Evolutionary conservation across 2,329 filamentous ascomycete species (phyloP).

Genomic region (Grosmannia serpens): DNA sequence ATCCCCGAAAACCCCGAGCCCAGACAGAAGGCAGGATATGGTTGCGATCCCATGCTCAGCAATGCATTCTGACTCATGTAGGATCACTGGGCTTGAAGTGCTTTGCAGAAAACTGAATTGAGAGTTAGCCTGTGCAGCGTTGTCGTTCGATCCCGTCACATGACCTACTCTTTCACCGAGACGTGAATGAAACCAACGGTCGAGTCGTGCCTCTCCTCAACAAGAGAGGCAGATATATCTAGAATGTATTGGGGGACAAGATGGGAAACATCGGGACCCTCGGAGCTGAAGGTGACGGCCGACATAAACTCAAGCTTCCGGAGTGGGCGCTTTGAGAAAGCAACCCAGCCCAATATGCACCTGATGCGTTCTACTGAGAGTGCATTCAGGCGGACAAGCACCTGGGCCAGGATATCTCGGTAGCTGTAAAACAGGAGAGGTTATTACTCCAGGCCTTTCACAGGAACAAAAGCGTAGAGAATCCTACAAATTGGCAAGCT

Average conservation of each 20-base stretch:
- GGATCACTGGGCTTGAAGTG: background rate
- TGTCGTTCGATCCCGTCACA: background rate
- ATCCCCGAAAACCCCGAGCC: slow-evolving; percentile 10
- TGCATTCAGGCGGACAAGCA: slow-evolving; percentile 14
- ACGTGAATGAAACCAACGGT: slow-evolving; percentile 14
- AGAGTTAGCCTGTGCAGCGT: background rate
- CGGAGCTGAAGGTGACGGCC: slow-evolving; percentile 12
- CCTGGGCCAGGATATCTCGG: slow-evolving; percentile 16
- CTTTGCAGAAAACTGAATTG: slow-evolving; percentile 10
- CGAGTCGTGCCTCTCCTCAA: slow-evolving; percentile 12
- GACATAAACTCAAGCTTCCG: slow-evolving; percentile 21
- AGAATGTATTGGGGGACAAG: slow-evolving; percentile 8
- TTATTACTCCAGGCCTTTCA: no score
- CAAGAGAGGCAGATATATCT: slow-evolving; percentile 7
- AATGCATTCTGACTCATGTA: slow-evolving; percentile 5
- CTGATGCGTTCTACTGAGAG: slow-evolving; percentile 18
- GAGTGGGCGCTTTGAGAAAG: slow-evolving; percentile 23
- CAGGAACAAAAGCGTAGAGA: no score
- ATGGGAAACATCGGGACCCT: background rate
- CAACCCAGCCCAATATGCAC: slow-evolving; percentile 24
- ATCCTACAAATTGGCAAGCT: slow-evolving; percentile 2
- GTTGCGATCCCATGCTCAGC: slow-evolving; percentile 15
- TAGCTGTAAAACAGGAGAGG: background rate
- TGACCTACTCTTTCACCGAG: slow-evolving; percentile 14
- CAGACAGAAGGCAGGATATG: slow-evolving; percentile 15